Evolutionary conservation across 768 basidiomycete species (phyloP).

Genomic region (Trametopsis cervina): DNA sequence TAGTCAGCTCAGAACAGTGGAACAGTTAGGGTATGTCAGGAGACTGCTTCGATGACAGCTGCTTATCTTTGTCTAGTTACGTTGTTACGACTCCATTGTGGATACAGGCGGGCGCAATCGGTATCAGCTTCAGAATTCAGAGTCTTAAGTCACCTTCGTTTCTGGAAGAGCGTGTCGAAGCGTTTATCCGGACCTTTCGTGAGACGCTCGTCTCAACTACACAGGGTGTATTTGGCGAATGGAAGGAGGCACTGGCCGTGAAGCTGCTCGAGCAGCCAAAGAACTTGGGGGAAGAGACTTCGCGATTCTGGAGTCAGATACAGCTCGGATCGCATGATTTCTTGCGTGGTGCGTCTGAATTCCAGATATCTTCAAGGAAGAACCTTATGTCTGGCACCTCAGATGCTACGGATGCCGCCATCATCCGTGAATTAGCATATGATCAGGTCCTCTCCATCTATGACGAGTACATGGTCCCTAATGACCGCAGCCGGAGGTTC

Average conservation of each 20-base stretch:
- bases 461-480: constrained; percentile 16
- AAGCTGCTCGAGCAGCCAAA: constrained; percentile 18
- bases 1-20: constrained; percentile 43
- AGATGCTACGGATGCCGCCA: constrained; percentile 17
- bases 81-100: constrained; percentile 15
- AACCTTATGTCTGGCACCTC: background rate
- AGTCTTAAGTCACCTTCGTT: constrained; percentile 17
- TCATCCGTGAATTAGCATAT: constrained; percentile 12
- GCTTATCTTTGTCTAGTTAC: constrained; percentile 12
- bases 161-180: constrained; percentile 21
- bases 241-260: constrained; percentile 19
- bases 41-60: background rate
- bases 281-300: constrained; percentile 20
- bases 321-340: constrained; percentile 20
- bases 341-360: constrained; percentile 14
- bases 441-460: constrained; percentile 15
- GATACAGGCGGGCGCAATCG: constrained; percentile 14
- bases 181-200: constrained; percentile 16
- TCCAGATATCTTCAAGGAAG: background rate
- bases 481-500: constrained; percentile 18
- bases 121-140: constrained; percentile 20
- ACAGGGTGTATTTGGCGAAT: constrained; percentile 5
- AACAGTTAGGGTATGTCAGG: constrained; percentile 39
- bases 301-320: constrained; percentile 20
- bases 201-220: constrained; percentile 12